Conservation (phyloP, 192 early-diverging fungal species). For the Coemansia sp. region DNA sequence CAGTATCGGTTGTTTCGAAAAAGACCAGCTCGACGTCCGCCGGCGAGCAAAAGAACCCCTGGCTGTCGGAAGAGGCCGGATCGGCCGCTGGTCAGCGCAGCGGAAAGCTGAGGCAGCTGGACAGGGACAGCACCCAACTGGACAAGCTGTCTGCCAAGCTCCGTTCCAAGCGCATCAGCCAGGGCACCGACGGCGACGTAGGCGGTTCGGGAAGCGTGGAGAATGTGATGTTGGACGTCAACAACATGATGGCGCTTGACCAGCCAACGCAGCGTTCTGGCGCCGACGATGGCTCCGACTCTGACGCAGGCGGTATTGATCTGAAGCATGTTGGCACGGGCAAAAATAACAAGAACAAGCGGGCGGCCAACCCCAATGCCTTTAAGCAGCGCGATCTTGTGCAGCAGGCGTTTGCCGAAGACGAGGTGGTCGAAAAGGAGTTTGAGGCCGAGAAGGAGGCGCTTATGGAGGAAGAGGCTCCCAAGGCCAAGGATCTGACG, state of each 20-base stretch:
- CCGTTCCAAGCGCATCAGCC: slow-evolving; percentile 59
- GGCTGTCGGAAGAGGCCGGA: slow-evolving; percentile 64
- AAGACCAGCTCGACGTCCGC: slow-evolving; percentile 5
- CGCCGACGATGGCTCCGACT: slow-evolving; percentile 17
- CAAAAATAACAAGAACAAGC: slow-evolving; percentile 43
- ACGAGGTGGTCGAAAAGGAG: slow-evolving; percentile 81
- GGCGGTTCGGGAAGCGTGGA: slow-evolving; percentile 35
- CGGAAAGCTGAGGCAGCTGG: slow-evolving; percentile 52
- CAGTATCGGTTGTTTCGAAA: slow-evolving; percentile 48
- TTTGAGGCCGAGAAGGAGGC: slow-evolving; percentile 86
- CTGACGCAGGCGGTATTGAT: slow-evolving; percentile 16
- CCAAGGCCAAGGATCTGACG: slow-evolving; percentile 77
- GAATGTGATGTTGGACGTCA: slow-evolving; percentile 70
- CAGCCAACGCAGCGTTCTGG: slow-evolving; percentile 7
- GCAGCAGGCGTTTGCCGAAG: slow-evolving; percentile 91
- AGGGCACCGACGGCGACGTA: slow-evolving; percentile 1
- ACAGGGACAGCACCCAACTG: slow-evolving; percentile 58
- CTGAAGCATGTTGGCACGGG: slow-evolving; percentile 34
- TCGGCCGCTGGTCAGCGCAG: slow-evolving; percentile 18
- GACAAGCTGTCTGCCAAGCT: slow-evolving; percentile 69
- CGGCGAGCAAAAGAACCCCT: slow-evolving; percentile 67
- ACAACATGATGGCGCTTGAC: slow-evolving; percentile 55
- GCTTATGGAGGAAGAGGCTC: slow-evolving; percentile 69
- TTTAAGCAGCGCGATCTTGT: slow-evolving; percentile 83
- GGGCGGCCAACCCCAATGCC: slow-evolving; percentile 52